Evolutionary conservation across 169 alveolate species (phyloP).

Genomic region (Eimeria praecox): DNA sequence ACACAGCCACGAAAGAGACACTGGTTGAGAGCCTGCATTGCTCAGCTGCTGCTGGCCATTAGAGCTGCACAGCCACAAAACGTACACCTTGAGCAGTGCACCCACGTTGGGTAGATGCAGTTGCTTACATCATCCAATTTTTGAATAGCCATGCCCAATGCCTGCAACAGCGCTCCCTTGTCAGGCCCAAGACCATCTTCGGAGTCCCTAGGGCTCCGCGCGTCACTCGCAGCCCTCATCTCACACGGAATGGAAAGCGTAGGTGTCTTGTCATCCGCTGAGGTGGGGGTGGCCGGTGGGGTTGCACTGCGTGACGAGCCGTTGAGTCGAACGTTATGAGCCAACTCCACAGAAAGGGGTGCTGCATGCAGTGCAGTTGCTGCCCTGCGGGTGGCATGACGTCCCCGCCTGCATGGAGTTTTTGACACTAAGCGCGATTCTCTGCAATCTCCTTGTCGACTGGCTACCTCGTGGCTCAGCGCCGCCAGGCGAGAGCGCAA

Average conservation of each 20-base stretch:
- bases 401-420: conserved; percentile 42
- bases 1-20: background rate
- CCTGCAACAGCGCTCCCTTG: conserved; percentile 21
- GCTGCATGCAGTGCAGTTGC: background rate
- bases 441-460: conserved; percentile 1
- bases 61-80: background rate
- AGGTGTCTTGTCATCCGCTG: conserved; percentile 11
- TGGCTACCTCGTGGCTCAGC: conserved; percentile 44
- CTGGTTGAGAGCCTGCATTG: background rate
- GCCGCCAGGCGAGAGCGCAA: conserved; percentile 65
- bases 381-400: conserved; percentile 44
- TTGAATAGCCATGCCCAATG: conserved; percentile 26
- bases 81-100: background rate
- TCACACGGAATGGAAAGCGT: background rate
- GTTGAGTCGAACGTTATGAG: background rate
- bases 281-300: background rate
- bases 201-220: conserved; percentile 11
- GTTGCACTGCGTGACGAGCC: conserved; percentile 32
- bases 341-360: background rate
- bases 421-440: conserved; percentile 3
- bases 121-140: conserved; percentile 44
- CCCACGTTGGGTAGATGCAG: background rate
- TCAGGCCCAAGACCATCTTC: conserved; percentile 17
- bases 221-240: background rate
- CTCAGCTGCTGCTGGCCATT: background rate